A percentile compares a stretch with the other conserved stretches of the same genome.
Conservation (phyloP, 345 rosid genomes). For the Eucalyptus regnans region DNA sequence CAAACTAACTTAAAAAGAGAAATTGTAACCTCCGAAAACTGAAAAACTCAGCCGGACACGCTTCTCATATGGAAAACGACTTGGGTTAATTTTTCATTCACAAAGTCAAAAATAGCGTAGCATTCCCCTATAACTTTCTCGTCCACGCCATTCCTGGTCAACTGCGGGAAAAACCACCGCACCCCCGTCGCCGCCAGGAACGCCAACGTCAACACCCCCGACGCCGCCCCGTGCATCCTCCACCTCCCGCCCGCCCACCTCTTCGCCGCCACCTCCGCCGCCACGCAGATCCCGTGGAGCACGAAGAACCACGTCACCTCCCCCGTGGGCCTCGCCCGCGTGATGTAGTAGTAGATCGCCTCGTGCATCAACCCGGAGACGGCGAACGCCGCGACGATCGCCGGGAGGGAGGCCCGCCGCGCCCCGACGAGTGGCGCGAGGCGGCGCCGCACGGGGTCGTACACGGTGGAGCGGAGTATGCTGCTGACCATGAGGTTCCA, state of each 20-base stretch:
- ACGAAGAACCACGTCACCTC: constrained; percentile 61
- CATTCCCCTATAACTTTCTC: constrained; percentile 21
- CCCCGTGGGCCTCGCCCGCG: constrained; percentile 52
- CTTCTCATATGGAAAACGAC: background rate
- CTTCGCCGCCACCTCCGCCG: constrained; percentile 31
- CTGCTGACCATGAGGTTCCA: constrained; percentile 64
- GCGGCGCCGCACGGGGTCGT: constrained; percentile 22
- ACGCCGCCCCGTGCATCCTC: constrained; percentile 7
- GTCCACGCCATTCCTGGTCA: constrained; percentile 20
- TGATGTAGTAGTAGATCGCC: constrained; percentile 25
- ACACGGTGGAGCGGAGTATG: constrained; percentile 39
- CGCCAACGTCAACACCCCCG: constrained; percentile 14
- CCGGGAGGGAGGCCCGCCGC: constrained; percentile 9
- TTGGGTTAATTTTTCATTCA: background rate
- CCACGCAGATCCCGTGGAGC: constrained; percentile 38
- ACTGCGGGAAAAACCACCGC: constrained; percentile 43
- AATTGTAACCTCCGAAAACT: background rate
- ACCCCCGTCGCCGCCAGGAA: constrained; percentile 24
- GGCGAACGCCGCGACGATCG: constrained; percentile 27
- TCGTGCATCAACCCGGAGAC: constrained; percentile 72
- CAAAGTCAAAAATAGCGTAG: background rate
- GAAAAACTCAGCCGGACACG: background rate
- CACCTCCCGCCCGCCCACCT: constrained; percentile 4
- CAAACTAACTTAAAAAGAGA: background rate
- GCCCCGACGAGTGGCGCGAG: background rate